Base-by-base conservation (phyloP, 495 filamentous ascomycete genomes). In the Penicillium psychrofluorescens region DNA sequence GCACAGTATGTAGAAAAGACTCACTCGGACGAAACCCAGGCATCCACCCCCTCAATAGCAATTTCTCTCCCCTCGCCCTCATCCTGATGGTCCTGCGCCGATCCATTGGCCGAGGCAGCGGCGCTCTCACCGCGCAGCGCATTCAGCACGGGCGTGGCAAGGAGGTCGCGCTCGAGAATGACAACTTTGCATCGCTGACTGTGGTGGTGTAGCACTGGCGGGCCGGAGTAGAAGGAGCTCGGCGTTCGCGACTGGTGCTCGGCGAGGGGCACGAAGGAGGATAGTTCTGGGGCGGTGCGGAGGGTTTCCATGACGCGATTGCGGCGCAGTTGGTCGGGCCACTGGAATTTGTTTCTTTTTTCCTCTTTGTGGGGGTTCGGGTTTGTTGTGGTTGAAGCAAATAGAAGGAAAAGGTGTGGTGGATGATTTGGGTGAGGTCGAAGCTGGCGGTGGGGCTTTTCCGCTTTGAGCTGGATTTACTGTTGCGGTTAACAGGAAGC, bases 191-290 rank as follows among this genome's bases (percentile, higher is more conserved):
- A 77, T 53, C 71, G 68, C 38, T 76, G 57, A 49, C 70, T 74
- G 55, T 84, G 84, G 65, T 83, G 84, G 70, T 96, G 76, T 0
- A 97, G 79, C 29, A 98, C 76, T 10, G 90, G 80, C 43, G 83
- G 85, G 8, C 79, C 84, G 55, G 75, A 74, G 63, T 81, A 84
- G 75, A 97, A 98, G 28, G 83, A 89, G 39, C 70, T 62, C 1
- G 92, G 92, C 8, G 92, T 98, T 47, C 83, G 81, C 27, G 84
- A 80, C 59, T 95, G 88, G 64, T 95, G 87, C 43, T 84, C 81
- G 12, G 76, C 68, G 36, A 98, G 76, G 8, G 81, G 73, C 22
- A 79, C 85, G 71, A 88, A 96, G 54, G 70, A 70, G 27, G 65
- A 63, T 7, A 69, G 48, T 7, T 67, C 55, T 1, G 83, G 85